Base-by-base conservation (phyloP, 306 rosid species). In the Purshia tridentata region DNA sequence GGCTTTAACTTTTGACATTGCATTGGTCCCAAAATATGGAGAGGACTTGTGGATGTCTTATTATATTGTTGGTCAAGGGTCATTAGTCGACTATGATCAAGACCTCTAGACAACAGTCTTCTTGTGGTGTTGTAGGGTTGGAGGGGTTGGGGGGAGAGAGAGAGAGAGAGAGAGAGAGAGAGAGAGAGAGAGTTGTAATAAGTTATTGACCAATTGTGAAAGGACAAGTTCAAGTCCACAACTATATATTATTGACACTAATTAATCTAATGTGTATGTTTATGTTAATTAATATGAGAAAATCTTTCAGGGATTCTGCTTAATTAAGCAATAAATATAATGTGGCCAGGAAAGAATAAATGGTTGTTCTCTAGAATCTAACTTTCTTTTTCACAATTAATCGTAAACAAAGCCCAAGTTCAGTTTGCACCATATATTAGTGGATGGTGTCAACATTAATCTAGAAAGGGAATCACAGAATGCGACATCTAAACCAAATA, bases 391-490 rank as follows among this genome's bases (percentile, higher is more conserved):
- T 65, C 74, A 45, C 40, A 16, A 51, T 12, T 59, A 29, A 4
- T 39, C 16, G 51, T 61, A 47, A 54, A 22, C 52, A 35, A 9
- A 68, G 35, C 18, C 48, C 14, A 57, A 42, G 50, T 81, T 60
- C 18, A 63, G 41, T 80, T 74, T 65, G 71, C 68, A 50, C 58
- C 79, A 60, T 64, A 65, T 61, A 76, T 73, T 82, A 58, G 83
- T 75, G 78, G 81, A 79, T 77, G 83, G 70, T 73, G 78, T 75
- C 75, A 74, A 72, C 71, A 79, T 78, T 75, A 71, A 79, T 77
- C 78, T 65, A 72, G 61, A 65, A 79, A 41, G 52, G 18, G 76
- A 84, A 82, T 80, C 75, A 39, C 23, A 23, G 82, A 81, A 67
- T 72, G 70, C 8, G 82, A 78, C 84, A 55, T 64, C 10, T 23